Evolutionary conservation across 148 eudicot genomes (phyloP).

Genomic region (Rheum nobile): DNA sequence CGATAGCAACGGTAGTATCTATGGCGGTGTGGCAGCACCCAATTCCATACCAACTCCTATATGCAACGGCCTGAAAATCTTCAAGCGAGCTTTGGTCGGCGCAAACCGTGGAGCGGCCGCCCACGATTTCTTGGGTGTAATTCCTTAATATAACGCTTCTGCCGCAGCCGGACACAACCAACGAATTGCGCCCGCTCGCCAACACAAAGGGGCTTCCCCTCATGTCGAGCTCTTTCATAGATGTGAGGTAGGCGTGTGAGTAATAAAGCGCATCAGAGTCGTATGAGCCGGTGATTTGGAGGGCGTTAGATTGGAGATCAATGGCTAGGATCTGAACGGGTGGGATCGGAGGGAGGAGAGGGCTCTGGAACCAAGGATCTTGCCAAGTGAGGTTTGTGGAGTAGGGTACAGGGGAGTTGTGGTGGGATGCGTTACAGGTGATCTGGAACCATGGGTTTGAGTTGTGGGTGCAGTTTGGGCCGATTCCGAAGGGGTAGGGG

Average conservation of each 20-base stretch:
- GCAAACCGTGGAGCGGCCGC: background rate
- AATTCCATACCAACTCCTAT: background rate
- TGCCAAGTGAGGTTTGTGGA: background rate
- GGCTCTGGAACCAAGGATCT: background rate
- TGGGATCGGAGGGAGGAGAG: background rate
- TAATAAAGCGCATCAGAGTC: too few relatives aligned
- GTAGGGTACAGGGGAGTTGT: background rate
- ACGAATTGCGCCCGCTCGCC: background rate
- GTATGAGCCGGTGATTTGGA: too few relatives aligned
- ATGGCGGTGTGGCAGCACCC: background rate
- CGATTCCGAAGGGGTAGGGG: conserved; percentile 6
- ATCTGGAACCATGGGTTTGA: background rate
- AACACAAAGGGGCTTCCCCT: background rate
- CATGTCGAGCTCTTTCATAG: background rate
- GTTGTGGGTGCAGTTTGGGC: background rate
- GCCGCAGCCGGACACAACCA: background rate
- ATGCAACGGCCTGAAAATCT: too few relatives aligned
- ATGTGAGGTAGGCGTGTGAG: too few relatives aligned
- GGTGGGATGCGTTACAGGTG: background rate
- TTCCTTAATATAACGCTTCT: background rate
- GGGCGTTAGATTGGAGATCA: background rate
- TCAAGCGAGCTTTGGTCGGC: background rate
- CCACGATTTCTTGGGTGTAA: background rate
- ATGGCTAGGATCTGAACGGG: background rate
- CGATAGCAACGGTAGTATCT: background rate